Conservation (phyloP, 768 basidiomycete species). For the Amanita subjunquillea region DNA sequence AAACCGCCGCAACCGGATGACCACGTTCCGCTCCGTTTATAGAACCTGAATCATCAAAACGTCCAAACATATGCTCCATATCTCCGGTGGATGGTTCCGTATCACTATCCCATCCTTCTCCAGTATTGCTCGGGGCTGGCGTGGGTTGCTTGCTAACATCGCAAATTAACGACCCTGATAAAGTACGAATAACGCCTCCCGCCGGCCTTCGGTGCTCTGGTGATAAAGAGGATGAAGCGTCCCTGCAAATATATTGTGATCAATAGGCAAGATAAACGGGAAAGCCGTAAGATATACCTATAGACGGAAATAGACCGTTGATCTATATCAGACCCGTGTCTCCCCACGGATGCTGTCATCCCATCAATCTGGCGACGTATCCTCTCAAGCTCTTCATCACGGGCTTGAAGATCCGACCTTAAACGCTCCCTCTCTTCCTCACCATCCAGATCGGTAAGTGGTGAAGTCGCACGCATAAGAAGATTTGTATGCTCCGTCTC, state of each 20-base stretch:
- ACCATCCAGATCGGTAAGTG: slow-evolving; percentile 23
- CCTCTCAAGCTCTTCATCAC: slow-evolving; percentile 18
- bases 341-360: not conserved
- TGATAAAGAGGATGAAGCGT: not conserved
- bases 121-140: slow-evolving; percentile 33
- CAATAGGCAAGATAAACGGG: not conserved
- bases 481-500: slow-evolving; percentile 13
- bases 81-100: not conserved
- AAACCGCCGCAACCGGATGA: not conserved
- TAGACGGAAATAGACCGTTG: slow-evolving; percentile 5
- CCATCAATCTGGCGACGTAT: slow-evolving; percentile 16
- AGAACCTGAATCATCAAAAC: not conserved
- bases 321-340: not conserved
- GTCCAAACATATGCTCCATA: not conserved
- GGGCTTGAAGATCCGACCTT: slow-evolving; percentile 14
- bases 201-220: not conserved
- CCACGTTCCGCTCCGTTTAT: not conserved
- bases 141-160: slow-evolving; percentile 38
- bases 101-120: slow-evolving; percentile 12
- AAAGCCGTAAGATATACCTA: not conserved
- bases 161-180: slow-evolving; percentile 38
- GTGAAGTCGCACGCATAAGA: slow-evolving; percentile 17
- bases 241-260: not conserved
- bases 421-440: slow-evolving; percentile 19
- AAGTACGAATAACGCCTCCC: slow-evolving; percentile 20